Conservation (phyloP, 2,329 filamentous ascomycete genomes). For the Penicillium sp. region DNA sequence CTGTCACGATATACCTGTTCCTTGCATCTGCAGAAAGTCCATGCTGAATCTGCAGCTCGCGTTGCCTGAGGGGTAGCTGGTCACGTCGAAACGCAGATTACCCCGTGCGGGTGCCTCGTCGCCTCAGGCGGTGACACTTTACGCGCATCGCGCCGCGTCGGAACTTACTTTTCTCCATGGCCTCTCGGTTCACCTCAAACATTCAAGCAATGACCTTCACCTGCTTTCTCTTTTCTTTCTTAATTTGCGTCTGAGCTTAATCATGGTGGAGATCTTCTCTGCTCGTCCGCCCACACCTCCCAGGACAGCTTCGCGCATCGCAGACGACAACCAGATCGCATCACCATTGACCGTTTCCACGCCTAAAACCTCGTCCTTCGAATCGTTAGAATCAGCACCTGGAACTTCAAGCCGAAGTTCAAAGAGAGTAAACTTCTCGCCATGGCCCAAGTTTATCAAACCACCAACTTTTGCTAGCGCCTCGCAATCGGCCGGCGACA, state of each 20-base stretch:
- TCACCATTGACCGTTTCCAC: constrained; percentile 35
- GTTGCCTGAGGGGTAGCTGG: background rate
- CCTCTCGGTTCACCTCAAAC: constrained; percentile 5
- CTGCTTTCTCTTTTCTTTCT: constrained; percentile 8
- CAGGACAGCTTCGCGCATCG: constrained; percentile 39
- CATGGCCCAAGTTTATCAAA: constrained; percentile 58
- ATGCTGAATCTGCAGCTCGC: constrained; percentile 16
- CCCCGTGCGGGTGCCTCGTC: constrained; percentile 10
- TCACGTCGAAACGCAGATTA: background rate
- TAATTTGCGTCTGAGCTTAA: constrained; percentile 25
- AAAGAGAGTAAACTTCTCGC: constrained; percentile 66
- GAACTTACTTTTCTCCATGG: constrained; percentile 19
- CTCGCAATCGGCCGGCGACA: constrained; percentile 41
- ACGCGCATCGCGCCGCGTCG: constrained; percentile 32
- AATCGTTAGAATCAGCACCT: constrained; percentile 37
- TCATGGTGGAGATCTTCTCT: constrained; percentile 49
- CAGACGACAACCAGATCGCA: constrained; percentile 40
- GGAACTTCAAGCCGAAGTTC: constrained; percentile 38
- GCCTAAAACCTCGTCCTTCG: constrained; percentile 48
- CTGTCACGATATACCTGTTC: constrained; percentile 26
- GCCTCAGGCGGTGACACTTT: constrained; percentile 37
- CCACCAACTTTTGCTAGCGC: constrained; percentile 39
- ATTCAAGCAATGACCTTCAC: constrained; percentile 32
- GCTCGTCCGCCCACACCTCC: constrained; percentile 59
- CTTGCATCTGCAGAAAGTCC: constrained; percentile 26